Base-by-base conservation (phyloP, 192 early-diverging fungal genomes). In the Podila verticillata region DNA sequence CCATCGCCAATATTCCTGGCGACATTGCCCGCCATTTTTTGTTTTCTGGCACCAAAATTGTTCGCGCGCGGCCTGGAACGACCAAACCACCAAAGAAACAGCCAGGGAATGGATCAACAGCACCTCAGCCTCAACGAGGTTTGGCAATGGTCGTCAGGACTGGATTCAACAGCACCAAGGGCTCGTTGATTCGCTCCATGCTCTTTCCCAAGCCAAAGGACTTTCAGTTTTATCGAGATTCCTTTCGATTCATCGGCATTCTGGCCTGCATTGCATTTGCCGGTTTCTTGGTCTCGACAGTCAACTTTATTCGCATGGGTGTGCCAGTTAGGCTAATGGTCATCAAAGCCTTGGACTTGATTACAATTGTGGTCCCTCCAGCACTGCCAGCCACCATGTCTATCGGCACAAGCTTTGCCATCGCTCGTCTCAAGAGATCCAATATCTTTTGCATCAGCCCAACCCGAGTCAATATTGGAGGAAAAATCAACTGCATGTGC, bases 371-470 rank as follows among this genome's bases (percentile, higher is more conserved):
- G 1, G 95, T 99, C 3, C 98, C 98, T 28, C 96, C 97, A 6
- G 97, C 98, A 3, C 82, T 99, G 31, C 98, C 98, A 1, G 96
- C 98, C 3, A 99, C 98, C 8, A 97, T 99, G 95, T 93, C 93
- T 2, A 95, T 99, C 66, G 98, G 98, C 36, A 97, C 96, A 20
- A 94, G 90, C 66, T 99, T 99, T 91, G 96, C 98, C 19, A 94
- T 99, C 29, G 78, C 84, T 5, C 87, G 97, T 5, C 84, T 99
- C 57, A 92, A 92, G 57, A 87, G 89, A 54, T 67, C 83, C 20
- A 88, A 90, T 26, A 97, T 99, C 34, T 98, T 94, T 84, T 99
- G 97, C 78, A 97, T 95, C 66, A 93, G 91, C 47, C 97, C 97
- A 6, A 93, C 95, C 15, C 87, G 92, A 10, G 97, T 99, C 48